Evolutionary conservation across 768 basidiomycete genomes (phyloP), one percentile per base, ranked within the genome.

Genomic region (Daedaleopsis nitida): DNA sequence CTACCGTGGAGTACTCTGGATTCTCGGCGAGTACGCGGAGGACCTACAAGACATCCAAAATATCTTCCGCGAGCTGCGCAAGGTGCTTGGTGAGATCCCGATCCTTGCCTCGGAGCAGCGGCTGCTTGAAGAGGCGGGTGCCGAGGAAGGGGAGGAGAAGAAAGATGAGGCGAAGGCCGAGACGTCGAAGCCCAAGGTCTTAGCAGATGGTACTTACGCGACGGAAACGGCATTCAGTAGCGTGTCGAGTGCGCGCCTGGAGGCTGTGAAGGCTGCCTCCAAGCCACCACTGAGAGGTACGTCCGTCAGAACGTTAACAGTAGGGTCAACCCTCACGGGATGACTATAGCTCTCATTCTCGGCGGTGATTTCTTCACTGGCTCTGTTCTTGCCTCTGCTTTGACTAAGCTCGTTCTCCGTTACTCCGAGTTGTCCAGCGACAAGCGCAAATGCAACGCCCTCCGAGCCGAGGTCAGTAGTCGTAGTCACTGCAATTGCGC

Each of bases 331-430:
- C 2, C 45, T 42, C 34, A 49, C 38, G 21, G 17, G 14, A 27
- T 16, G n/a, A 3, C 27, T 39, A 8, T 58, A 88, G 94, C 93
- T 5, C 77, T 98, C 49, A 85, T 99, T 48, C 83, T 98, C 44
- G 92, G 91, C 17, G 97, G 97, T 19, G 97, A 99, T 76, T 99
- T 96, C 79, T 99, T 94, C 78, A 98, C 97, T 3, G 94, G 92
- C 16, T 79, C 93, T 16, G 93, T 96, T 9, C 82, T 99, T n/a
- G 88, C 95, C 10, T 83, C 89, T 38, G 87, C 95, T 4, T 76
- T 99, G 61, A 92, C 94, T 55, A 99, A 99, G 75, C 82, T 98
- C 32, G 87, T 96, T 11, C 81, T 99, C 42, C 83, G 96, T 17
- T 92, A 79, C 65, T 73, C 80, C 8, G 80, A 84, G 57, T 66